Conservation (phyloP, 176 grass and related monocot species). For the Olyra latifolia region DNA sequence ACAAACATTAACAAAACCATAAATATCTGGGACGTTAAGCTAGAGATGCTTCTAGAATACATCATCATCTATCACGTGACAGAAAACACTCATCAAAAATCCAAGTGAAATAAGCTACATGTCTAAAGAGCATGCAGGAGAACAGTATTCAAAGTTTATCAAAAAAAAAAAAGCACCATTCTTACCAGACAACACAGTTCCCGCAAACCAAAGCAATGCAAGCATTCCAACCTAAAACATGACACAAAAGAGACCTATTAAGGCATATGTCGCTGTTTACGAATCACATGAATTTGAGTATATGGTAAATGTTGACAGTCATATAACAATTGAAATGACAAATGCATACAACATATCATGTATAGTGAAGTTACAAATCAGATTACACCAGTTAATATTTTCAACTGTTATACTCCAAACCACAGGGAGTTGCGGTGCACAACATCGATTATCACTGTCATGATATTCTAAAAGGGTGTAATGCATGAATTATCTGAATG, state of each 20-base stretch:
- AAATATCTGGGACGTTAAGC: background rate
- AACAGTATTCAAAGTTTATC: background rate
- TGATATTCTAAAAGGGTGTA: conserved; percentile 8
- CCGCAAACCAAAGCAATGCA: conserved; percentile 97
- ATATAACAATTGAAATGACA: background rate
- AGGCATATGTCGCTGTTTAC: conserved; percentile 8
- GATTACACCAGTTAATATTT: background rate
- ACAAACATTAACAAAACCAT: background rate
- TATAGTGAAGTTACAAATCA: background rate
- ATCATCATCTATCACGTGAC: background rate
- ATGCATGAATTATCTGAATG: conserved; percentile 13
- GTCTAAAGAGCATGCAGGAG: background rate
- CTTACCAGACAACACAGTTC: conserved; percentile 95
- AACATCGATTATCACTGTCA: background rate
- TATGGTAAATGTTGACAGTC: background rate
- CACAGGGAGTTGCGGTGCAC: background rate
- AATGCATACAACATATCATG: background rate
- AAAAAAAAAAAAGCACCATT: background rate
- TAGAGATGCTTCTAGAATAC: background rate
- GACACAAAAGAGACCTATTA: background rate
- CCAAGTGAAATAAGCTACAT: background rate
- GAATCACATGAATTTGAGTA: background rate
- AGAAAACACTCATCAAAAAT: background rate
- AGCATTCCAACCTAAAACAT: conserved; percentile 93
- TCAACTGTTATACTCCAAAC: background rate